phyloP scores from a whole-genome alignment of 768 basidiomycete genomes.

The Boletus sensibilis region DNA sequence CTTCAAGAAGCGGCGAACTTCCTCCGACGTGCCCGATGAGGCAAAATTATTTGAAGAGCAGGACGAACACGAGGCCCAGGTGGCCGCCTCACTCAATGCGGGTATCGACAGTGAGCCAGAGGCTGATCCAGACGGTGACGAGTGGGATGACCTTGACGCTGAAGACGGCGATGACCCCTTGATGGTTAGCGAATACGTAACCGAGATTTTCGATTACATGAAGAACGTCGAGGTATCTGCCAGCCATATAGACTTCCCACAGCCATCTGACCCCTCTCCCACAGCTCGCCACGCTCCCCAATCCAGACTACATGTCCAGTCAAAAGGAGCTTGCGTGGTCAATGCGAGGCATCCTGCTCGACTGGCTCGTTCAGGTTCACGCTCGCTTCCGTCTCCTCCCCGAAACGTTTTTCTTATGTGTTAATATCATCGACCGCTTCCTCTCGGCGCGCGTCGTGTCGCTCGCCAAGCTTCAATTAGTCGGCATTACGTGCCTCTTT shows the following conservation, averaged over 20 bases:
- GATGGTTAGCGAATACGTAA: conserved; percentile 97
- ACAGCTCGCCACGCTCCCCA: conserved; percentile 76
- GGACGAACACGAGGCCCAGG: conserved; percentile 35
- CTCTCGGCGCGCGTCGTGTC: conserved; percentile 71
- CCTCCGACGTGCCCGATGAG: conserved; percentile 55
- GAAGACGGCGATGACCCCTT: conserved; percentile 92
- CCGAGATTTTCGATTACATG: conserved; percentile 91
- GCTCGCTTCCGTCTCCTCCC: conserved; percentile 80
- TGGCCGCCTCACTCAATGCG: conserved; percentile 42
- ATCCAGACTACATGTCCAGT: conserved; percentile 78
- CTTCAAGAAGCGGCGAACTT: conserved; percentile 75
- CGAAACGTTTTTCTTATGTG: conserved; percentile 87
- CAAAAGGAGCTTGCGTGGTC: conserved; percentile 87
- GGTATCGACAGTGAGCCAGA: conserved; percentile 50
- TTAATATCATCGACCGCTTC: conserved; percentile 84
- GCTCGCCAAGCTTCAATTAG: conserved; percentile 83
- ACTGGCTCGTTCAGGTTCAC: conserved; percentile 94
- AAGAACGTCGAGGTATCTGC: conserved; percentile 72
- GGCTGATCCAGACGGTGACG: conserved; percentile 59
- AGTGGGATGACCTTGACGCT: conserved; percentile 91
- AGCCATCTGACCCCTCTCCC: not conserved
- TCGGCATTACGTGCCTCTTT: conserved; percentile 86
- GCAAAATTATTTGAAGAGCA: conserved; percentile 44
- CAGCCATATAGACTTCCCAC: not conserved
- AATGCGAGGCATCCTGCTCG: conserved; percentile 84